Conservation (phyloP, 257 asterid species). For the Jaltomata sinuosa region DNA sequence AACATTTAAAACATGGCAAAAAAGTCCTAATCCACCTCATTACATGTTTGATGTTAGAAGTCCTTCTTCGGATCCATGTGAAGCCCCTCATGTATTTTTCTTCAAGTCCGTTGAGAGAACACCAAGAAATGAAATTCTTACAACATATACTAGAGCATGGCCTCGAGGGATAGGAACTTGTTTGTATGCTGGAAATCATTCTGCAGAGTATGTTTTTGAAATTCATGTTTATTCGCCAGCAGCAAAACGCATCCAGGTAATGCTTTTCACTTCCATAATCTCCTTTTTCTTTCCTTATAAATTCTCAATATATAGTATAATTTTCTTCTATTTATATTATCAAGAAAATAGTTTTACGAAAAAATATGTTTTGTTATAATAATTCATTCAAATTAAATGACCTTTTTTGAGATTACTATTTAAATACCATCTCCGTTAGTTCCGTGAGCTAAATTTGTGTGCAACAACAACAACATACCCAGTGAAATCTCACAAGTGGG, state of each 20-base stretch:
- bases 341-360: neutral
- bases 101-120: slow-evolving; percentile 11
- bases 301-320: neutral
- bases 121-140: slow-evolving; percentile 5
- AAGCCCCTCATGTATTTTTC: slow-evolving; percentile 51
- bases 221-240: slow-evolving; percentile 27
- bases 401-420: neutral
- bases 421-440: neutral
- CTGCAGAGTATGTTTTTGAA: slow-evolving; percentile 33
- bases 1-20: slow-evolving; percentile 37
- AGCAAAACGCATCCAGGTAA: slow-evolving; percentile 32
- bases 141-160: slow-evolving; percentile 19
- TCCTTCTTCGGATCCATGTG: slow-evolving; percentile 28
- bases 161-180: slow-evolving; percentile 27
- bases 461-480: neutral
- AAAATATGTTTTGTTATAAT: neutral
- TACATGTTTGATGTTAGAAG: slow-evolving; percentile 55
- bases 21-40: slow-evolving; percentile 17
- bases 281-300: neutral
- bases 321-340: neutral
- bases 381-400: neutral
- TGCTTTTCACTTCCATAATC: neutral
- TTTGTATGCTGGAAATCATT: slow-evolving; percentile 17
- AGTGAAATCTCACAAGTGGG: too few species aligned
- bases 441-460: neutral